Conservation (phyloP, 371 early-diverging fungal genomes). For the Rhizopus stolonifer region DNA sequence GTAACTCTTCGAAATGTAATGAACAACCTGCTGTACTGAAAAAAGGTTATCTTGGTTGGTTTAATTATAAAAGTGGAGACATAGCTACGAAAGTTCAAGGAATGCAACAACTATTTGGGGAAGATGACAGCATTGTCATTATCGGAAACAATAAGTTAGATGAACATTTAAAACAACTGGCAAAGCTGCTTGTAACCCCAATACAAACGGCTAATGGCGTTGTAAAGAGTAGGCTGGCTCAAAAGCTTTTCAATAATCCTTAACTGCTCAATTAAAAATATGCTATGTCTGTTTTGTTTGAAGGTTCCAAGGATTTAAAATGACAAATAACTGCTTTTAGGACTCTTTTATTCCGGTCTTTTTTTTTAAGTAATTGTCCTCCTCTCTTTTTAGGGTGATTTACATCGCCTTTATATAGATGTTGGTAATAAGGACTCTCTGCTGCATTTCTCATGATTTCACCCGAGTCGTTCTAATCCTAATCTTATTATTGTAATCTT, state of each 20-base stretch:
- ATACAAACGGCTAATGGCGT: slow-evolving; percentile 10
- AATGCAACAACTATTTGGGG: slow-evolving; percentile 13
- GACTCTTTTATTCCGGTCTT: too few species aligned
- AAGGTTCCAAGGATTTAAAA: too few species aligned
- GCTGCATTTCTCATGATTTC: too few species aligned
- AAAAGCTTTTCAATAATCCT: slow-evolving; percentile 1
- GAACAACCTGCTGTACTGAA: slow-evolving; percentile 4
- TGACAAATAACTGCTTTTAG: too few species aligned
- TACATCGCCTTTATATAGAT: too few species aligned
- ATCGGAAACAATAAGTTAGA: slow-evolving; percentile 19
- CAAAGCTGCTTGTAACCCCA: slow-evolving; percentile 1
- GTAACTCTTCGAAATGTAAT: slow-evolving; percentile 3
- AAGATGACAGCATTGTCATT: slow-evolving; percentile 16
- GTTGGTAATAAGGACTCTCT: too few species aligned
- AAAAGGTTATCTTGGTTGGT: slow-evolving; percentile 6
- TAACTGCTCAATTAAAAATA: neutral
- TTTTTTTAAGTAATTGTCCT: too few species aligned
- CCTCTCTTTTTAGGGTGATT: too few species aligned
- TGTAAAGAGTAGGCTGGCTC: slow-evolving; percentile 13
- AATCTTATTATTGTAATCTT: too few species aligned
- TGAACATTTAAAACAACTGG: slow-evolving; percentile 10
- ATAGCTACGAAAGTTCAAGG: slow-evolving; percentile 10
- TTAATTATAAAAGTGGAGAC: slow-evolving; percentile 10
- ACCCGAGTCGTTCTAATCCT: too few species aligned
- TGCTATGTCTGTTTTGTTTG: too few species aligned